A percentile compares a stretch with the other conserved stretches of the same genome.
phyloP scores from a whole-genome alignment of 768 basidiomycete genomes.

The Rhodotorula diobovata region DNA sequence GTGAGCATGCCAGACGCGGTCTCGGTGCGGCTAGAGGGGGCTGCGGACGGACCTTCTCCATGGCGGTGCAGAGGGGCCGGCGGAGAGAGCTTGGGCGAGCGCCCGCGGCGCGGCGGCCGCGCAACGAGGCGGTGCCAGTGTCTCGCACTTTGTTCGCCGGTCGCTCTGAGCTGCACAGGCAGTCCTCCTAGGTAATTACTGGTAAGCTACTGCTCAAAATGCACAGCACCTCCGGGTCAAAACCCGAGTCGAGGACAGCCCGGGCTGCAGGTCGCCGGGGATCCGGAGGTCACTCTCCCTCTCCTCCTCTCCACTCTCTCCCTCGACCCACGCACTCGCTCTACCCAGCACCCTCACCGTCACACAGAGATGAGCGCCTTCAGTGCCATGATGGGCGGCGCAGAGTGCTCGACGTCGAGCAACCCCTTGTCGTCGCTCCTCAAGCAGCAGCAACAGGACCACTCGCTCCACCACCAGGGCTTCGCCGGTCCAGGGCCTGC shows the following conservation, averaged over 20 bases:
- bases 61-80: not conserved
- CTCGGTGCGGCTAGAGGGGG: not conserved
- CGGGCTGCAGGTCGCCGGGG: too few relatives aligned
- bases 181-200: too few relatives aligned
- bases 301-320: not conserved
- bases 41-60: constrained; percentile 36
- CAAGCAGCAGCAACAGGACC: constrained; percentile 83
- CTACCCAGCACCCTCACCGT: not conserved
- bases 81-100: not conserved
- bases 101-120: too few relatives aligned
- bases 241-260: too few relatives aligned
- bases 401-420: constrained; percentile 76
- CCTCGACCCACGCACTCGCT: not conserved
- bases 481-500: not conserved
- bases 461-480: constrained; percentile 76
- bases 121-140: not conserved
- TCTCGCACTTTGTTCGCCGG: too few relatives aligned
- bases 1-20: not conserved
- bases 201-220: too few relatives aligned
- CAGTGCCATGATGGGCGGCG: constrained; percentile 54
- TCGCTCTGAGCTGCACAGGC: too few relatives aligned
- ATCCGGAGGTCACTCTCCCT: too few relatives aligned
- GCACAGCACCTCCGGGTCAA: too few relatives aligned
- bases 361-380: constrained; percentile 28
- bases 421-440: constrained; percentile 86